These are phyloP conservation scores for Picochlorum costavermella DNA, from an alignment of 139 green algal genomes.

Conservation along the genomic window DNA sequence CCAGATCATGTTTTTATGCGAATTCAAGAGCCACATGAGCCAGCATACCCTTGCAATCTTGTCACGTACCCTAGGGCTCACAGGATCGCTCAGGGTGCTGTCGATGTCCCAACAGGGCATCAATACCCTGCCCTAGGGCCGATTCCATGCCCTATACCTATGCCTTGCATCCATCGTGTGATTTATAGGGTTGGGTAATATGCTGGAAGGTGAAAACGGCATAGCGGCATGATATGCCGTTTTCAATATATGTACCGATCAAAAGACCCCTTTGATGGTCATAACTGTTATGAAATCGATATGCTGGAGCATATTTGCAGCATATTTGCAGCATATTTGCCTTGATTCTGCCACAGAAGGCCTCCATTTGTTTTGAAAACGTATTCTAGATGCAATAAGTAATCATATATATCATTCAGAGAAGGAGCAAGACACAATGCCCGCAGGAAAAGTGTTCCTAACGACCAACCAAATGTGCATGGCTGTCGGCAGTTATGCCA, in stretches of 20 bases:
- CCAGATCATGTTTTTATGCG: background rate
- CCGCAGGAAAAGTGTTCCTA: too few relatives aligned
- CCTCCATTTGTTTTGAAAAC: too few relatives aligned
- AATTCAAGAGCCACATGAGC: background rate
- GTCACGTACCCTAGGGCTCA: background rate
- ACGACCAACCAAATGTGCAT: too few relatives aligned
- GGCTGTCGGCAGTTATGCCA: too few relatives aligned
- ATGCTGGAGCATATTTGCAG: slow-evolving; percentile 4
- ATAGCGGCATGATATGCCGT: slow-evolving; percentile 4
- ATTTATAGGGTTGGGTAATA: slow-evolving; percentile 5
- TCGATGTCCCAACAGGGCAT: slow-evolving; percentile 1
- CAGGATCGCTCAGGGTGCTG: background rate
- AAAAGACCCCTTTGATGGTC: background rate
- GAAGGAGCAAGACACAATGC: too few relatives aligned
- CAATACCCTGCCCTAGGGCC: slow-evolving; percentile 2
- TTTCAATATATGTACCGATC: background rate
- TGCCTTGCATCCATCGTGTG: background rate
- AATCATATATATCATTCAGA: too few relatives aligned
- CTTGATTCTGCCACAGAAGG: too few relatives aligned
- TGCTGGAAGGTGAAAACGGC: slow-evolving; percentile 2
- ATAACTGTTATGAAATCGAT: background rate
- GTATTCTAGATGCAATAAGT: too few relatives aligned
- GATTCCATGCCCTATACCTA: slow-evolving; percentile 5
- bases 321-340: too few relatives aligned
- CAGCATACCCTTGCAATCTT: background rate